Base-by-base conservation (phyloP, 176 grass and related monocot genomes). In the Carex cristatella region DNA sequence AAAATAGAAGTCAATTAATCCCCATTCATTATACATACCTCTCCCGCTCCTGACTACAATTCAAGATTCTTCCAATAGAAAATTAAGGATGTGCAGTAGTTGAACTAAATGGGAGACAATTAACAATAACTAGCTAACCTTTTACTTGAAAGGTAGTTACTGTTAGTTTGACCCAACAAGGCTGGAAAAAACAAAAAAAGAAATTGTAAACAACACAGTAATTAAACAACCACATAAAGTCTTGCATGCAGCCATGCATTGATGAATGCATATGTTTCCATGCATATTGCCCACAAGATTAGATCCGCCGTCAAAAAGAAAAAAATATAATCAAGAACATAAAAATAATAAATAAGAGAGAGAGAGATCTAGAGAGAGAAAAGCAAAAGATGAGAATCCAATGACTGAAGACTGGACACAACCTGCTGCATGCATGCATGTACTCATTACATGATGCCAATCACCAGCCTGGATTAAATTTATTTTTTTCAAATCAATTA, bases 391-490 rank as follows among this genome's bases (percentile, higher is more conserved):
- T 40, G 69, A 73, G 69, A 73, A 73, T 73, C 69, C 69, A 73
- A 73, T 73, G 69, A 73, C 40, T 49, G 38, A 10, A 51, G 48
- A 11, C 9, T 51, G 2, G 48, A 61, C 16, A 72, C 18, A 51
- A 40, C 9, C 18, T 51, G 9, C 69, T 28, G 42, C 69, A 86
- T 84, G 70, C 40, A 73, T 73, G 69, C 69, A 73, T 73, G 42
- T 23, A 73, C 40, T 48, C 79, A 81, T 81, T 40, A 65, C 84
- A 84, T 79, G 65, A 69, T 32, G 87, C 71, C 87, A 94, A 84
- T 53, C 23, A 83, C 89, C 88, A 81, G 80, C 89, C 87, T 85
- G 60, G 62, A 77, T 82, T 74, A 28, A 27, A 27, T 73, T 53
- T 74, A 49, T 44, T 12, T 74, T 74, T 74, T 72, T 37, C 8